A percentile compares a stretch with the other conserved stretches of the same genome.
Conservation (phyloP, 306 rosid species). For the Amphicarpaea edgeworthii region DNA sequence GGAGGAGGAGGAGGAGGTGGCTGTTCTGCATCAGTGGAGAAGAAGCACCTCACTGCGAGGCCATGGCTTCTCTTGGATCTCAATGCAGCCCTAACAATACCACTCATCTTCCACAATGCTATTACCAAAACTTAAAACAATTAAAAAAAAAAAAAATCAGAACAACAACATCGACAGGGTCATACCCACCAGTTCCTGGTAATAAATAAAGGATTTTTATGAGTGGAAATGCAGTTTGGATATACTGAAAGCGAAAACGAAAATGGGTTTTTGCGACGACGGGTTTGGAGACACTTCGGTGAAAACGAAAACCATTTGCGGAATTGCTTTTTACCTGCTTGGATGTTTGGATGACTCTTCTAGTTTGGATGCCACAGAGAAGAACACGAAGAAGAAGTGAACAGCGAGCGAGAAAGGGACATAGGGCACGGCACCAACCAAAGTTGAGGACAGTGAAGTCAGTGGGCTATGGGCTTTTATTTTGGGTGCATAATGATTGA, state of each 20-base stretch:
- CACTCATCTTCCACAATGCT: slow-evolving; percentile 50
- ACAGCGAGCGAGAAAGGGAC: no score
- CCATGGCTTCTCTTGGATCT: slow-evolving; percentile 51
- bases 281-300: no score
- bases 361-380: no score
- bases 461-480: neutral
- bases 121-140: neutral
- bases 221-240: no score
- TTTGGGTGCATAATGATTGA: neutral
- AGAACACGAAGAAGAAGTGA: no score
- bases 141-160: neutral
- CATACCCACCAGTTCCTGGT: neutral
- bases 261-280: no score
- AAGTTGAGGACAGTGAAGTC: neutral
- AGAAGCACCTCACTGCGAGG: slow-evolving; percentile 53
- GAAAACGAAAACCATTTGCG: no score
- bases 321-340: no score
- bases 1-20: slow-evolving; percentile 45
- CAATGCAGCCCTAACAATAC: slow-evolving; percentile 59
- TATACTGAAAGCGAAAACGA: no score
- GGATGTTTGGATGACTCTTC: no score
- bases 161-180: neutral
- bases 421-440: no score
- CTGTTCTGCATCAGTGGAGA: slow-evolving; percentile 68
- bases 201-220: no score